phyloP scores from a whole-genome alignment of 495 filamentous ascomycete genomes.

The Friedmanniomyces endolithicus region DNA sequence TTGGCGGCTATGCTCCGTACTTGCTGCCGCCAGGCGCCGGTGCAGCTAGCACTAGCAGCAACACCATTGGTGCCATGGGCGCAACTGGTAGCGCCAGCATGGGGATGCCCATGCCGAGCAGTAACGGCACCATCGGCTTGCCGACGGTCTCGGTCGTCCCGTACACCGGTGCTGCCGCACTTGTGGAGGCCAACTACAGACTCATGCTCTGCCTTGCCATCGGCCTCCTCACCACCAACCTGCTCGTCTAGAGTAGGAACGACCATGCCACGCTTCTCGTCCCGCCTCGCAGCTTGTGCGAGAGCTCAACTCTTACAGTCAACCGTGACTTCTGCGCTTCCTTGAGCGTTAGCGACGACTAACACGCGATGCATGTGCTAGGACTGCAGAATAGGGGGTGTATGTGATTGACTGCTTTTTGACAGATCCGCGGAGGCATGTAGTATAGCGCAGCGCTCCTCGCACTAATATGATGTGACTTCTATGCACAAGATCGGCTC shows the following conservation, averaged over 20 bases:
- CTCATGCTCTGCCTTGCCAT: conserved; percentile 6
- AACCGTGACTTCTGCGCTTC: not conserved
- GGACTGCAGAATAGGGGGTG: not conserved
- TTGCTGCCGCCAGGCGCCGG: not conserved
- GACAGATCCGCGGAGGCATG: not conserved
- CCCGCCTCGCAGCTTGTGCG: not conserved
- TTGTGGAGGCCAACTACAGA: not conserved
- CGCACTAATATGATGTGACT: not conserved
- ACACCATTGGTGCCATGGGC: conserved; percentile 4
- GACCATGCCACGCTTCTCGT: not conserved
- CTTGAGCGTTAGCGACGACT: not conserved
- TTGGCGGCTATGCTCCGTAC: not conserved
- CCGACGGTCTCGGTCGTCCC: conserved; percentile 2
- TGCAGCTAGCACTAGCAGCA: not conserved
- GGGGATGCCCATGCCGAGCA: not conserved
- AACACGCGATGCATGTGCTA: conserved; percentile 2
- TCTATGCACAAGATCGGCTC: not conserved
- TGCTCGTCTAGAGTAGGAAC: conserved; percentile 9
- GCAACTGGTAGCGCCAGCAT: conserved; percentile 5
- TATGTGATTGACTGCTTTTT: not conserved
- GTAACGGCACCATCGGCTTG: conserved; percentile 11
- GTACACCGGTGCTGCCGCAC: conserved; percentile 8
- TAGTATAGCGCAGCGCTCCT: not conserved
- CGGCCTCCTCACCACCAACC: conserved; percentile 7
- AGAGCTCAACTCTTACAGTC: too few relatives aligned